Percentiles rank a stretch among this genome's conserved stretches.
These are phyloP conservation scores for Ilyonectria sp. DNA, from an alignment of 2,329 filamentous ascomycete genomes.

Conservation along the genomic window DNA sequence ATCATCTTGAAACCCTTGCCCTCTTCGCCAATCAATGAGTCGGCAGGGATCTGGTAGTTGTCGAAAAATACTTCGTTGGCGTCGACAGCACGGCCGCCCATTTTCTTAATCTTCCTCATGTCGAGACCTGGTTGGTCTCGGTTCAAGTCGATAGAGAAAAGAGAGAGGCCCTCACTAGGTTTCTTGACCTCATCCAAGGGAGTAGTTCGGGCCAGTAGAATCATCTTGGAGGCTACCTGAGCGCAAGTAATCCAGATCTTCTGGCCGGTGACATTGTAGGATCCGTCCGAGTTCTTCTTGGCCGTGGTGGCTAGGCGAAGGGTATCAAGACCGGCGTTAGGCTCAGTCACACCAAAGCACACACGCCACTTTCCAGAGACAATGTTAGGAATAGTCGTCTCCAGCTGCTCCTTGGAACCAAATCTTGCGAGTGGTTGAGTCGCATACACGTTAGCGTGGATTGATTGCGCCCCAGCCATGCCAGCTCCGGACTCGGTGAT, in stretches of 20 bases:
- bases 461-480: conserved; percentile 78
- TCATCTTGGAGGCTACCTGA: conserved; percentile 87
- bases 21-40: conserved; percentile 79
- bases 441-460: conserved; percentile 80
- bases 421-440: conserved; percentile 84
- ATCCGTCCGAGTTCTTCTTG: conserved; percentile 65
- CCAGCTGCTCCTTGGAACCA: conserved; percentile 75
- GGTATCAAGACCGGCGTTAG: conserved; percentile 85
- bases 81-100: conserved; percentile 87
- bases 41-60: conserved; percentile 76
- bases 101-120: conserved; percentile 83
- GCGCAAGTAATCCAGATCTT: conserved; percentile 94
- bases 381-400: conserved; percentile 77
- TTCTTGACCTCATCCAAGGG: conserved; percentile 77
- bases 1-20: conserved; percentile 85
- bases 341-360: conserved; percentile 87
- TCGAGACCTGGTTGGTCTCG: conserved; percentile 71
- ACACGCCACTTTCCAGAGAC: conserved; percentile 80
- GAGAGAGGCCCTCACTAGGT: conserved; percentile 81
- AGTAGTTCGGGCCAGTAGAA: conserved; percentile 84
- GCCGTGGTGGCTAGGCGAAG: conserved; percentile 78
- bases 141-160: conserved; percentile 87
- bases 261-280: conserved; percentile 80
- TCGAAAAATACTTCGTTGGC: conserved; percentile 93
- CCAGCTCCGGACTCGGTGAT: conserved; percentile 85